Evolutionary conservation across 73 alveolate genomes (phyloP).

Genomic region (Breviolum minutum): DNA sequence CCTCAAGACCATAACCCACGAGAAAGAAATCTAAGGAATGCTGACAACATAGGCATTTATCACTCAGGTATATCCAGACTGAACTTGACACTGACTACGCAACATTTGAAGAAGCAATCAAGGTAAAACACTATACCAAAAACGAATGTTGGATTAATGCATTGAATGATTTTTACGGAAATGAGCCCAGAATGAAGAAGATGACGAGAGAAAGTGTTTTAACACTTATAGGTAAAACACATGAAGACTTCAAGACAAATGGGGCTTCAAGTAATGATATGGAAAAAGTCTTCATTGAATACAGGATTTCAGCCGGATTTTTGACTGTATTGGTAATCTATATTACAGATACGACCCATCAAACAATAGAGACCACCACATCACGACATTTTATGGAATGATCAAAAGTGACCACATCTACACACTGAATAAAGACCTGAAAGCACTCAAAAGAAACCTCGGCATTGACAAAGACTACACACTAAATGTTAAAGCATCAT

Average conservation of each 20-base stretch:
- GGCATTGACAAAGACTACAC: neutral
- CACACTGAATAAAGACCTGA: conserved; percentile 11
- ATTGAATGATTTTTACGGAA: neutral
- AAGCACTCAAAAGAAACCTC: neutral
- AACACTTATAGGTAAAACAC: conserved; percentile 16
- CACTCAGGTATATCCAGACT: conserved; percentile 10
- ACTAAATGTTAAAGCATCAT: neutral
- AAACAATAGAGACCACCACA: conserved; percentile 1
- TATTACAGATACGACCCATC: conserved; percentile 24
- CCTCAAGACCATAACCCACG: neutral
- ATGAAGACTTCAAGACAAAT: neutral
- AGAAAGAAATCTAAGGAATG: neutral
- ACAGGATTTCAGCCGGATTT: neutral
- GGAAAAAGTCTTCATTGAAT: conserved; percentile 22
- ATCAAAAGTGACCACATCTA: conserved; percentile 17
- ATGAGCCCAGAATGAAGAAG: conserved; percentile 42
- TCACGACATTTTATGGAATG: neutral
- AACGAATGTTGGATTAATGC: conserved; percentile 18
- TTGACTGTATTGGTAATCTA: conserved; percentile 21
- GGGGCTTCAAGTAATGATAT: conserved; percentile 39
- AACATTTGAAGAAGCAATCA: conserved; percentile 39
- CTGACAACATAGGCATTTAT: conserved; percentile 19
- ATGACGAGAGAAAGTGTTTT: neutral
- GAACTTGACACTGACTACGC: conserved; percentile 14
- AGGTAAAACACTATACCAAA: conserved; percentile 4